Evolutionary conservation across 805 yeast genomes (phyloP), one percentile per base, ranked within the genome.

Genomic region (Zygoascus tannicola): DNA sequence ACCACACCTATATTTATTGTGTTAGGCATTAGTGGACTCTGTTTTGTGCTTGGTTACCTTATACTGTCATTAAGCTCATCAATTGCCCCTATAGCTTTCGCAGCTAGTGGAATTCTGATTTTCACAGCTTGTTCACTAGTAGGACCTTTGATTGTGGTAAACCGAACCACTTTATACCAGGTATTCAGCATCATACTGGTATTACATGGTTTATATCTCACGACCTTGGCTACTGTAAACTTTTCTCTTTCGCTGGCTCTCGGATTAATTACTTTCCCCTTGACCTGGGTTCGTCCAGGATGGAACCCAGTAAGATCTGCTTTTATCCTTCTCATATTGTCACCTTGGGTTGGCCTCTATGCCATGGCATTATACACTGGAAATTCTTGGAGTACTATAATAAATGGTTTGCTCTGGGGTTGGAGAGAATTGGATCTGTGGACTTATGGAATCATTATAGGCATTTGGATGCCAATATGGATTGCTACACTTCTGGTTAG

Each of bases 401-500:
- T 80, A 43, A 56, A 62, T 18, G 76, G 78, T 0, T 64, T 87
- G 14, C 58, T 80, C 8, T 67, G 74, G 22, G 76, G 85, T 2
- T 85, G 88, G 81, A 56, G 67, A 21, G 75, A 78, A 32, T 63
- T 84, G 45, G 82, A 81, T 44, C 80, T 83, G 47, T 86, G 95
- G 90, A 83, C 95, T 0, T 86, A 95, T 88, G 71, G 76, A 45
- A 73, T 84, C 20, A 58, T 87, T 1, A 68, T 78, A 34, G 65
- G 80, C 35, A 84, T 86, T 0, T 87, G 95, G 95, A 59, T 80
- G 32, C 94, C 97, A 2, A 71, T 78, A 4, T 90, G 97, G 97
- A 36, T 78, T 3, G 54, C 65, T 10, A 43, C 50, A 3, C 35
- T 51, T 14, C 35, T 50, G 19, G 52, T 53, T 4, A 32, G 34